A percentile compares a stretch with the other conserved stretches of the same genome.
Evolutionary conservation across 139 green algal genomes (phyloP).

Genomic region (Chlorella ohadii): DNA sequence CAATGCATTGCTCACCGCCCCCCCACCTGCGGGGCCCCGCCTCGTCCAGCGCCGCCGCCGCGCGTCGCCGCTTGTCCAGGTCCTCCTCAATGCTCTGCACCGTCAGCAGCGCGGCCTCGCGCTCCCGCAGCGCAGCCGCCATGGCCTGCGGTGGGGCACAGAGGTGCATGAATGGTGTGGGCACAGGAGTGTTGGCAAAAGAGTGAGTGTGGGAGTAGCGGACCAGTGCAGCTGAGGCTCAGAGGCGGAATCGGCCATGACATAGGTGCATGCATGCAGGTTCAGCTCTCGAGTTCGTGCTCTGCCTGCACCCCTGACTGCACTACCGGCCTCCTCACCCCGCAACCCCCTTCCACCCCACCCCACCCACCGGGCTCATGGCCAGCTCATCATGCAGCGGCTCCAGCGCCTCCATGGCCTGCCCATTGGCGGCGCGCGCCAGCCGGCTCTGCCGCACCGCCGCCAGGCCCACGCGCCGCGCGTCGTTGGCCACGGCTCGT

Average conservation of each 20-base stretch:
- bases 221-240: no score
- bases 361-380: slow-evolving; percentile 51
- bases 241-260: no score
- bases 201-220: no score
- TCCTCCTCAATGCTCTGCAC: slow-evolving; percentile 68
- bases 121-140: slow-evolving; percentile 59
- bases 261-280: no score
- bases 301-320: no score
- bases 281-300: no score
- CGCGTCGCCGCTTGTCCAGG: slow-evolving; percentile 43
- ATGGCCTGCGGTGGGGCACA: slow-evolving; percentile 31
- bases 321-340: no score
- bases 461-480: slow-evolving; percentile 43
- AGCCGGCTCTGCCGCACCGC: slow-evolving; percentile 53
- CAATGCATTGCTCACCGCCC: no score
- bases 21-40: slow-evolving; percentile 25
- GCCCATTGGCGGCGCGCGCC: slow-evolving; percentile 33
- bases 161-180: not conserved
- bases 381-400: slow-evolving; percentile 76
- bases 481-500: slow-evolving; percentile 48
- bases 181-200: not conserved
- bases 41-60: slow-evolving; percentile 47
- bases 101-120: slow-evolving; percentile 73
- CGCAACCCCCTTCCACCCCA: no score
- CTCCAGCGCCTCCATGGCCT: slow-evolving; percentile 45